Conservation (phyloP, 106 monocot species). For the Dendrobium officinale region DNA sequence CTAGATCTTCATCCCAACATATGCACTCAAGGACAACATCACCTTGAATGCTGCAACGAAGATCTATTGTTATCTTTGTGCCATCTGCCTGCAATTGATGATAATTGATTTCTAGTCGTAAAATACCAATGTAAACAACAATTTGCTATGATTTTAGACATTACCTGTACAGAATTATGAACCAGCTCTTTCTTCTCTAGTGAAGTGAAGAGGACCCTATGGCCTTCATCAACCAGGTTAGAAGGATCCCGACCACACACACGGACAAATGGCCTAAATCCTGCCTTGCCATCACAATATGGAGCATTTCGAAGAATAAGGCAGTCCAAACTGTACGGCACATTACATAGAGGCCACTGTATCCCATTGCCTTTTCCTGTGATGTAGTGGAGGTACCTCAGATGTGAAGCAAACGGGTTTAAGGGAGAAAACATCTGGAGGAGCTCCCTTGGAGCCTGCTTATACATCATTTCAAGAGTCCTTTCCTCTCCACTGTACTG, state of each 20-base stretch:
- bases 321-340: conserved; percentile 48
- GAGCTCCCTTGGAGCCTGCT: conserved; percentile 76
- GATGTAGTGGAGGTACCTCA: conserved; percentile 88
- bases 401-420: conserved; percentile 75
- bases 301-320: conserved; percentile 61
- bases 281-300: conserved; percentile 50
- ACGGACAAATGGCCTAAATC: conserved; percentile 72
- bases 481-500: conserved; percentile 76
- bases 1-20: conserved; percentile 44
- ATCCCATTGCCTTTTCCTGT: conserved; percentile 28
- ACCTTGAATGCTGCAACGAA: conserved; percentile 80
- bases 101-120: conserved; percentile 11
- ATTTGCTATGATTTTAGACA: background rate
- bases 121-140: background rate
- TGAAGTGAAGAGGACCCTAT: conserved; percentile 58
- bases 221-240: conserved; percentile 30
- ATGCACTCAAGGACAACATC: conserved; percentile 94
- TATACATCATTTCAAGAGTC: conserved; percentile 86
- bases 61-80: conserved; percentile 47
- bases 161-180: conserved; percentile 56
- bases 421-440: conserved; percentile 48
- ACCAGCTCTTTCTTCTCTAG: conserved; percentile 52
- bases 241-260: conserved; percentile 67
- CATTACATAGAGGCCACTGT: conserved; percentile 37
- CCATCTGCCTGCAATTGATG: conserved; percentile 56